A percentile compares a stretch with the other conserved stretches of the same genome.
phyloP scores from a whole-genome alignment of 805 yeast genomes.

The Metschnikowia baotianmanensis region DNA sequence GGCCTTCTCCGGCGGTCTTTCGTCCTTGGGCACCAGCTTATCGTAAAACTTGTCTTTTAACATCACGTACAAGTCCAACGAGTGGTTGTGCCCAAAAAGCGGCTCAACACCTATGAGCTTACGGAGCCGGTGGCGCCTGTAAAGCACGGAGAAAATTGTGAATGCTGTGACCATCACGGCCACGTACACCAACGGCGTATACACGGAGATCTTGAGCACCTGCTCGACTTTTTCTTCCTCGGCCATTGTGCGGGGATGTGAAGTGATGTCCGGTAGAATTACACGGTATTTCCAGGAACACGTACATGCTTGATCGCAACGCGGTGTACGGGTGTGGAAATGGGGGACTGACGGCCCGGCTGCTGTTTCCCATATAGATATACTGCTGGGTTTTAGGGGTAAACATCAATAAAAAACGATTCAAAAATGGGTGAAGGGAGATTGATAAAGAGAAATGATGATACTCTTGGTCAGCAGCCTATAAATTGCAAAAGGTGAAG shows the following conservation, averaged over 20 bases:
- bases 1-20: conserved; percentile 72
- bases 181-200: conserved; percentile 75
- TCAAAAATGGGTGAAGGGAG: too few relatives aligned
- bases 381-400: too few relatives aligned
- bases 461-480: too few relatives aligned
- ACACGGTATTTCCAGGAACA: neutral
- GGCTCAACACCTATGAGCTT: conserved; percentile 63
- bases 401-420: too few relatives aligned
- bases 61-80: conserved; percentile 60
- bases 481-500: too few relatives aligned
- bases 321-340: conserved; percentile 7
- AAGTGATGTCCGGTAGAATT: neutral
- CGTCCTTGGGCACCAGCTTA: conserved; percentile 35
- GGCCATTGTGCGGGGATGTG: conserved; percentile 12
- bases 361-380: too few relatives aligned
- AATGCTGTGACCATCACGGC: conserved; percentile 65
- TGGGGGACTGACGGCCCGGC: too few relatives aligned
- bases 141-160: conserved; percentile 63
- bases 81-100: conserved; percentile 67
- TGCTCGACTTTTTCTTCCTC: conserved; percentile 22
- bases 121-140: conserved; percentile 55
- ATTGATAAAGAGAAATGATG: too few relatives aligned
- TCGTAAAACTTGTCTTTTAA: conserved; percentile 48
- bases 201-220: conserved; percentile 36
- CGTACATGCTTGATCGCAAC: conserved; percentile 1